These are phyloP conservation scores for Delitschia confertaspora DNA, from an alignment of 495 filamentous ascomycete genomes.

Conservation along the genomic window DNA sequence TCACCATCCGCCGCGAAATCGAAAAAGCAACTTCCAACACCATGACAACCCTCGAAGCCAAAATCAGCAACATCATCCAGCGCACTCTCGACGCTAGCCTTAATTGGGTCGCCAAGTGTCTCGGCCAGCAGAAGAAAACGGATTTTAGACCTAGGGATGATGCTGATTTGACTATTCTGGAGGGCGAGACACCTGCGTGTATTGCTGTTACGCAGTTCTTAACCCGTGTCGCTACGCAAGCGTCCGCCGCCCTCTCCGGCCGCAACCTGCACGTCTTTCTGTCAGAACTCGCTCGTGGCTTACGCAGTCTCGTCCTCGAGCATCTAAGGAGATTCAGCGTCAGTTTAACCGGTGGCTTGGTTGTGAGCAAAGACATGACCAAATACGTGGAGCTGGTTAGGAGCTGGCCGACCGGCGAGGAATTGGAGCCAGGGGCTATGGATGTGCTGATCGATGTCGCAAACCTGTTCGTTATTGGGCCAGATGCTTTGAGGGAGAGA, in stretches of 20 bases:
- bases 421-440: constrained; percentile 55
- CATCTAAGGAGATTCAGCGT: constrained; percentile 92
- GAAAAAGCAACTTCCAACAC: constrained; percentile 69
- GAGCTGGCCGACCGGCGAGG: constrained; percentile 65
- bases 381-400: constrained; percentile 77
- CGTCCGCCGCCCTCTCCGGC: constrained; percentile 57
- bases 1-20: constrained; percentile 83
- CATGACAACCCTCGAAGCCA: constrained; percentile 73
- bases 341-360: constrained; percentile 81
- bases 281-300: constrained; percentile 74
- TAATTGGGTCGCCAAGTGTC: constrained; percentile 65
- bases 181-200: constrained; percentile 67
- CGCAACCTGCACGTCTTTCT: constrained; percentile 68
- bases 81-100: constrained; percentile 75
- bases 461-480: constrained; percentile 91
- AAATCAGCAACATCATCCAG: constrained; percentile 77
- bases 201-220: constrained; percentile 69
- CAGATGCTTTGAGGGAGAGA: constrained; percentile 76
- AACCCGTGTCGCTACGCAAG: constrained; percentile 50
- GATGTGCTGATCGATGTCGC: constrained; percentile 88
- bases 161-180: constrained; percentile 35
- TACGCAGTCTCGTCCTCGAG: constrained; percentile 69
- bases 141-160: constrained; percentile 90
- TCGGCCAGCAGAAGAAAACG: constrained; percentile 75
- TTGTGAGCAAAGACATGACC: constrained; percentile 92